These are phyloP conservation scores for Ceratobasidium sp. DNA, from an alignment of 1,284 basidiomycete species.

Conservation along the genomic window DNA sequence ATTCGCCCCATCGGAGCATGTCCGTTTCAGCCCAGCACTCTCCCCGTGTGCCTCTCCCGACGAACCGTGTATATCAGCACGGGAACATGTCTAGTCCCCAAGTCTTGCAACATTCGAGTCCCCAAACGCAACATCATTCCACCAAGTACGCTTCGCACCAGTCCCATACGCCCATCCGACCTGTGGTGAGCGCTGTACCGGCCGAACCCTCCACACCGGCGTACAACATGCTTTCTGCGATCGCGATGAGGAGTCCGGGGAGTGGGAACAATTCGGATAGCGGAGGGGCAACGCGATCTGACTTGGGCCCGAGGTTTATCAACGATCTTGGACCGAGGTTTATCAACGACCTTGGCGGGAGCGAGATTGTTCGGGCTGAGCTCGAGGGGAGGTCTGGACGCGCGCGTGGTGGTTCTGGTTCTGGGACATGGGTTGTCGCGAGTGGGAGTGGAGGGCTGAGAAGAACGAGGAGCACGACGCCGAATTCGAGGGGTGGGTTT, in stretches of 20 bases:
- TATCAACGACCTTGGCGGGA: slow-evolving; percentile 12
- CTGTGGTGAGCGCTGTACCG: slow-evolving; percentile 52
- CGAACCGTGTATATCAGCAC: slow-evolving; percentile 16
- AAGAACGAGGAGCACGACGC: slow-evolving; percentile 28
- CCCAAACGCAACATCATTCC: slow-evolving; percentile 5
- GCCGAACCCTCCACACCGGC: slow-evolving; percentile 66
- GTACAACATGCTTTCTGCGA: slow-evolving; percentile 68
- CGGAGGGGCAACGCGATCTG: slow-evolving; percentile 6
- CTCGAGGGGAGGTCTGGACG: not conserved
- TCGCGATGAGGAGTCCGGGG: slow-evolving; percentile 29
- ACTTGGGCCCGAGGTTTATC: not conserved
- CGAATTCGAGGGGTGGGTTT: slow-evolving; percentile 18
- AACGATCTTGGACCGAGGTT: slow-evolving; percentile 1
- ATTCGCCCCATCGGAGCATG: slow-evolving; percentile 15
- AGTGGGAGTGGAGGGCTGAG: slow-evolving; percentile 6
- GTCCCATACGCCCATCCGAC: slow-evolving; percentile 47
- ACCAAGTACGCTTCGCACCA: slow-evolving; percentile 51
- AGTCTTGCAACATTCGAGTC: slow-evolving; percentile 25
- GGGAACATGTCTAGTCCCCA: slow-evolving; percentile 29
- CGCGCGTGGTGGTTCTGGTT: not conserved
- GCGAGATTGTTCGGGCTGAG: not conserved
- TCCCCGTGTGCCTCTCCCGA: not conserved
- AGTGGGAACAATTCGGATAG: not conserved
- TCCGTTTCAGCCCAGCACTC: slow-evolving; percentile 32
- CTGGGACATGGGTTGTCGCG: not conserved